Percentiles rank a stretch among this genome's conserved stretches.
Evolutionary conservation across 768 basidiomycete genomes (phyloP).

Genomic region (Crucibulum laeve): DNA sequence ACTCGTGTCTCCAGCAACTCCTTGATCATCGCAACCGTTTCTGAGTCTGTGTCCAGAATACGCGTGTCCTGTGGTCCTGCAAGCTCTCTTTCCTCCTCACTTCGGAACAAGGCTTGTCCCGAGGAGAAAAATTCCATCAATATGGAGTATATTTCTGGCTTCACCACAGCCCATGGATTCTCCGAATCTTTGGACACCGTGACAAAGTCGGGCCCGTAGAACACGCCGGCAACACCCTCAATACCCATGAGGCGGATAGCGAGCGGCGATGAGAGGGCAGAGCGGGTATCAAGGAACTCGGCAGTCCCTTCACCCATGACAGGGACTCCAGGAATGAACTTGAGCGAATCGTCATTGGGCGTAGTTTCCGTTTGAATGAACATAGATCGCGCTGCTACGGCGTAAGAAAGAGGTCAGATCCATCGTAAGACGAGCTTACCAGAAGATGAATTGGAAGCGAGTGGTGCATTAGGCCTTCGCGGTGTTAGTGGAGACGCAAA

Average conservation of each 20-base stretch:
- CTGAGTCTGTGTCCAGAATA: slow-evolving; percentile 91
- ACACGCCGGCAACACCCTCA: slow-evolving; percentile 83
- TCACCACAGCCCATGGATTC: slow-evolving; percentile 83
- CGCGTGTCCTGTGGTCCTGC: slow-evolving; percentile 92
- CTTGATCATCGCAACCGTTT: slow-evolving; percentile 99
- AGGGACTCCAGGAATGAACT: slow-evolving; percentile 90
- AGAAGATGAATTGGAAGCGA: background rate
- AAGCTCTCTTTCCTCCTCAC: slow-evolving; percentile 70
- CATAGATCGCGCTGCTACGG: slow-evolving; percentile 71
- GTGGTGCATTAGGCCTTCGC: background rate
- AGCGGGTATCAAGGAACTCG: slow-evolving; percentile 88
- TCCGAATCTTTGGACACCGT: slow-evolving; percentile 90
- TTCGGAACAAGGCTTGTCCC: slow-evolving; percentile 82
- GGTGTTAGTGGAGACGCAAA: too few relatives aligned
- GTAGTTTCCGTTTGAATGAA: slow-evolving; percentile 99
- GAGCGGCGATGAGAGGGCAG: slow-evolving; percentile 88
- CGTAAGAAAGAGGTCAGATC: slow-evolving; percentile 2
- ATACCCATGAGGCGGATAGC: slow-evolving; percentile 93
- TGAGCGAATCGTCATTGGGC: slow-evolving; percentile 95
- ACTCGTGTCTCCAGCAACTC: slow-evolving; percentile 94
- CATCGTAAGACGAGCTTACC: background rate
- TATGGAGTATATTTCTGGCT: slow-evolving; percentile 94
- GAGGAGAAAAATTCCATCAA: slow-evolving; percentile 98
- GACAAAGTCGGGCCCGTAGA: slow-evolving; percentile 98
- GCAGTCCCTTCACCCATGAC: slow-evolving; percentile 90